Conservation (phyloP, 257 asterid species). For the Petunia secreta region DNA sequence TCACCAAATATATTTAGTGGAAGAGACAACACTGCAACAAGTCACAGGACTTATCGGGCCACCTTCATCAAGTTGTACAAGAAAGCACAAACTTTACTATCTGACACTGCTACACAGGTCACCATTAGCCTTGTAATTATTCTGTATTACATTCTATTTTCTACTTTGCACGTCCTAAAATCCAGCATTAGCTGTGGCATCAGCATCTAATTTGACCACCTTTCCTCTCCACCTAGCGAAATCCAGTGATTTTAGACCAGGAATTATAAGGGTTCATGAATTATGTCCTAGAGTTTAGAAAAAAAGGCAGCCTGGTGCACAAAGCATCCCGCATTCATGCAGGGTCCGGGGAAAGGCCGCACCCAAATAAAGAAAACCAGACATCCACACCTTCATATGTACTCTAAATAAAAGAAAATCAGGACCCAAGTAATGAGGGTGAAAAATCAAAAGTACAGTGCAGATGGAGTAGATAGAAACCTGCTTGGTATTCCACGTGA, state of each 20-base stretch:
- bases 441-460: conserved; percentile 6
- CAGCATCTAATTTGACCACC: background rate
- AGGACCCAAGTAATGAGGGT: background rate
- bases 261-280: background rate
- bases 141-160: conserved; percentile 2
- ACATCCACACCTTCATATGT: conserved; percentile 3
- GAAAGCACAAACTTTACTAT: background rate
- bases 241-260: background rate
- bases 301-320: background rate
- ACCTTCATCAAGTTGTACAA: background rate
- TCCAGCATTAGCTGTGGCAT: background rate
- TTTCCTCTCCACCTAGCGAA: background rate
- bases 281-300: background rate
- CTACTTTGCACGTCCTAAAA: background rate
- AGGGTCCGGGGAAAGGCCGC: too few relatives aligned
- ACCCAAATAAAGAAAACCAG: background rate
- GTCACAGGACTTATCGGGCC: background rate
- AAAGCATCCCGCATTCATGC: too few relatives aligned
- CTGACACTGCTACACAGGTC: background rate
- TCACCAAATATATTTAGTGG: background rate
- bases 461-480: conserved; percentile 29
- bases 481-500: conserved; percentile 54
- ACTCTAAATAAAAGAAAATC: background rate
- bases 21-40: conserved; percentile 5
- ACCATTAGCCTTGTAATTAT: background rate